Conservation (phyloP, 148 eudicot genomes). For the Vaccinium macrocarpon region DNA sequence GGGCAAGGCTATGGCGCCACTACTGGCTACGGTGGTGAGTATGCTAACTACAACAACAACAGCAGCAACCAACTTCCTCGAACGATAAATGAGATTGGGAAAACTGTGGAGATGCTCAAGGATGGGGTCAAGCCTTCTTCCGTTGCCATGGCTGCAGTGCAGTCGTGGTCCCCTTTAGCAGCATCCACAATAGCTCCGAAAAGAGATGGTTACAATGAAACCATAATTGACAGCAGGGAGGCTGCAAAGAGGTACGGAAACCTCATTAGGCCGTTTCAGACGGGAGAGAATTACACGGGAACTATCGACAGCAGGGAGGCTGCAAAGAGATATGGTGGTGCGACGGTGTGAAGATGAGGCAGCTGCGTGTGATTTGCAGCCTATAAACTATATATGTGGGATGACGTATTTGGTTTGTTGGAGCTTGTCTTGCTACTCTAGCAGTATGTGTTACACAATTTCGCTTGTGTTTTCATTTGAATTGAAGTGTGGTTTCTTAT, state of each 20-base stretch:
- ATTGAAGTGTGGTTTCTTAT: neutral
- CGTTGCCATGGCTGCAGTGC: neutral
- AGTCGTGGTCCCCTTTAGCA: neutral
- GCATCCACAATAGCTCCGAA: neutral
- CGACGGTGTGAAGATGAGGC: neutral
- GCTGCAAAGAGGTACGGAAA: slow-evolving; percentile 23
- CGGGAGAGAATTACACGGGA: slow-evolving; percentile 7
- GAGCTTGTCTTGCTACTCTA: neutral
- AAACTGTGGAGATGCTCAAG: neutral
- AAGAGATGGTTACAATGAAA: neutral
- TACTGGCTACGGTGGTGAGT: neutral
- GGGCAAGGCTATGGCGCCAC: neutral
- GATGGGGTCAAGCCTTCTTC: neutral
- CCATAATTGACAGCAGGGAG: slow-evolving; percentile 17
- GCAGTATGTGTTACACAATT: neutral
- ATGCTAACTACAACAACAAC: neutral
- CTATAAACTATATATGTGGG: neutral
- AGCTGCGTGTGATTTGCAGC: neutral
- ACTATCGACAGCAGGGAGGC: slow-evolving; percentile 18
- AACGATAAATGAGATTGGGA: slow-evolving; percentile 10
- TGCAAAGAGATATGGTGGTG: neutral
- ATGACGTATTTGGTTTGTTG: neutral
- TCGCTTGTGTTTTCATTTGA: neutral
- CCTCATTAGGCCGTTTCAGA: neutral
- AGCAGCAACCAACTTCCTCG: neutral